Evolutionary conservation across 257 asterid genomes (phyloP).

Genomic region (Nicotiana attenuata): DNA sequence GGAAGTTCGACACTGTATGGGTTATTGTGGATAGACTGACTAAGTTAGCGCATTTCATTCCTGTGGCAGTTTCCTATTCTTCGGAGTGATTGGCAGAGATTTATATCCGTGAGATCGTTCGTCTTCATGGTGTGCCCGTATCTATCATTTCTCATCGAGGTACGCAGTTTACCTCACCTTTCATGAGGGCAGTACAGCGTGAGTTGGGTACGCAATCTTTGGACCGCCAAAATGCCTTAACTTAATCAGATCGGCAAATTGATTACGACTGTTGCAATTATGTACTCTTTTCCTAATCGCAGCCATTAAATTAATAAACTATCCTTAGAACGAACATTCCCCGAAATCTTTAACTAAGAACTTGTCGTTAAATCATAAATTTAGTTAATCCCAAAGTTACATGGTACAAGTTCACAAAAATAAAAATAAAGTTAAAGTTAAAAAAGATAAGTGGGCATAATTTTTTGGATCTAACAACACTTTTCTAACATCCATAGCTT

Average conservation of each 20-base stretch:
- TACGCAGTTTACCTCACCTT: too few relatives aligned
- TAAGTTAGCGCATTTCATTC: too few relatives aligned
- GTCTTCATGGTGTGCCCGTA: too few relatives aligned
- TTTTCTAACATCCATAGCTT: not conserved
- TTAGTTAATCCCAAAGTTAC: slow-evolving; percentile 8
- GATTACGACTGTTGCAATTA: not conserved
- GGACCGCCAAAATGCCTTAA: not conserved
- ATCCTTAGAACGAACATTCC: not conserved
- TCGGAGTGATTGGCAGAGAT: too few relatives aligned
- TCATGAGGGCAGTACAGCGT: too few relatives aligned
- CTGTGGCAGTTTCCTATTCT: too few relatives aligned
- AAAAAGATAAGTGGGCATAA: not conserved
- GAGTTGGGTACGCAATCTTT: too few relatives aligned
- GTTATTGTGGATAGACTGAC: too few relatives aligned
- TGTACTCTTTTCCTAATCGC: not conserved
- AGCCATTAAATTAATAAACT: not conserved
- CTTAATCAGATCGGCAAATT: not conserved
- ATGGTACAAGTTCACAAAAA: not conserved
- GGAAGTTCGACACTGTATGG: too few relatives aligned
- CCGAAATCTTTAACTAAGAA: not conserved
- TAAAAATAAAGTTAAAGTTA: not conserved
- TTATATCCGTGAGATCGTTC: too few relatives aligned
- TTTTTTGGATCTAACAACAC: not conserved
- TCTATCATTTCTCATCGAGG: too few relatives aligned
- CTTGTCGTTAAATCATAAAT: not conserved